phyloP scores from a whole-genome alignment of 2,329 filamentous ascomycete species.

The Penicillium frequentans region DNA sequence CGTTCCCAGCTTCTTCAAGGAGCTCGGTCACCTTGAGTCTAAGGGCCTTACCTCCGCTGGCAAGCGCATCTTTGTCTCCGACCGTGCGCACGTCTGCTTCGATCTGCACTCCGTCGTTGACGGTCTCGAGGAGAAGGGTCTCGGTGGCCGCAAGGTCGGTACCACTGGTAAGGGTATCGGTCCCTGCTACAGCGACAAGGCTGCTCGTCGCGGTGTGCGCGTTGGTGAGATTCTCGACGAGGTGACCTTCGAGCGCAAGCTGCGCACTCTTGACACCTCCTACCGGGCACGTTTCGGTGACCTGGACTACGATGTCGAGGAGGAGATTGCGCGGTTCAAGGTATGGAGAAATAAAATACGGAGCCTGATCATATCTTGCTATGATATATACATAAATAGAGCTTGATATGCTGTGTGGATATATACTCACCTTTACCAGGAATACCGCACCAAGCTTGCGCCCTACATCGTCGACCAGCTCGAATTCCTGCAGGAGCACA shows the following conservation, averaged over 20 bases:
- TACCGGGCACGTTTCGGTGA: slow-evolving; percentile 62
- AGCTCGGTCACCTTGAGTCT: slow-evolving; percentile 42
- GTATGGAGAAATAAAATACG: slow-evolving; percentile 28
- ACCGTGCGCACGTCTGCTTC: slow-evolving; percentile 48
- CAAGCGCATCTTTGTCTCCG: slow-evolving; percentile 47
- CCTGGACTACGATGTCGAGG: slow-evolving; percentile 59
- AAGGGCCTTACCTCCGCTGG: slow-evolving; percentile 45
- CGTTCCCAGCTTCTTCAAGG: slow-evolving; percentile 50
- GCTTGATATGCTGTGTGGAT: neutral
- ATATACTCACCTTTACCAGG: slow-evolving; percentile 17
- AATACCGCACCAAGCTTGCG: slow-evolving; percentile 38
- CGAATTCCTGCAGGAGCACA: slow-evolving; percentile 55
- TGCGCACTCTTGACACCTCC: slow-evolving; percentile 51
- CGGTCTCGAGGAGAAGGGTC: slow-evolving; percentile 46
- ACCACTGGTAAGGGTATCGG: slow-evolving; percentile 54
- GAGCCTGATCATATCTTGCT: neutral
- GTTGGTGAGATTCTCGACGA: slow-evolving; percentile 60
- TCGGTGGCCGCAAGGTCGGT: slow-evolving; percentile 48
- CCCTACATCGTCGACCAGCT: slow-evolving; percentile 47
- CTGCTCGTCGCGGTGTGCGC: slow-evolving; percentile 58
- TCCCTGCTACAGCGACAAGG: slow-evolving; percentile 65
- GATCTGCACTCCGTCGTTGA: slow-evolving; percentile 48
- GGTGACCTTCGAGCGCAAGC: slow-evolving; percentile 54
- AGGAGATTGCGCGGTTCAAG: slow-evolving; percentile 59
- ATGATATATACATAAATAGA: neutral